These are phyloP conservation scores for Agaricus blazei DNA, from an alignment of 768 basidiomycete genomes.

Conservation along the genomic window DNA sequence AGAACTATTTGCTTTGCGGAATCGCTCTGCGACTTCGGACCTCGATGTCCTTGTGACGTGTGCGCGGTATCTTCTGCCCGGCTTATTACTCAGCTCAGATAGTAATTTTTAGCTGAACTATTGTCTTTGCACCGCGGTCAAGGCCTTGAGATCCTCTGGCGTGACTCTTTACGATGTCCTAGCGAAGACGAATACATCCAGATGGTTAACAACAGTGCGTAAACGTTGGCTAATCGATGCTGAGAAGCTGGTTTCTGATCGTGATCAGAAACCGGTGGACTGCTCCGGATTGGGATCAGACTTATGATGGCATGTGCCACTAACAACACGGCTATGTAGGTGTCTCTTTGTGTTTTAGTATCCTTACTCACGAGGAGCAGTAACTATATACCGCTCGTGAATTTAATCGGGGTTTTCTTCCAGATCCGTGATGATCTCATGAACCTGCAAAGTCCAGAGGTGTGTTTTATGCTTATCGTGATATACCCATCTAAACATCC, in stretches of 20 bases:
- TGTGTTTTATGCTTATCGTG: constrained; percentile 23
- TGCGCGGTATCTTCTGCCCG: constrained; percentile 20
- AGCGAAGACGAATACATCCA: constrained; percentile 90
- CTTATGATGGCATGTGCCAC: constrained; percentile 92
- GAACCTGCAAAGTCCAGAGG: constrained; percentile 87
- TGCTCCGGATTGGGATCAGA: constrained; percentile 89
- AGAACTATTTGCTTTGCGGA: constrained; percentile 64
- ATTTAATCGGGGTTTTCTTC: constrained; percentile 91
- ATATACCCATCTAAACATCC: neutral
- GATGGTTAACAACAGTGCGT: constrained; percentile 94
- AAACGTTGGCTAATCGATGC: neutral
- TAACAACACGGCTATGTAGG: constrained; percentile 54
- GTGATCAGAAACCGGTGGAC: constrained; percentile 82
- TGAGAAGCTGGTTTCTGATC: neutral
- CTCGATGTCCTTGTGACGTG: constrained; percentile 75
- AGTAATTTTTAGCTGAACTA: constrained; percentile 44
- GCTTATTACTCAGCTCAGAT: neutral
- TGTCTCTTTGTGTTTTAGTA: neutral
- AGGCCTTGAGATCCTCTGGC: constrained; percentile 91
- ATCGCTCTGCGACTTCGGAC: constrained; percentile 26
- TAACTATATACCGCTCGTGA: constrained; percentile 89
- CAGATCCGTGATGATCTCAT: constrained; percentile 98
- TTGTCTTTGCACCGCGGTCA: constrained; percentile 92
- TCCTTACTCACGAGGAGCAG: constrained; percentile 30
- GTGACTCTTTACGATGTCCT: constrained; percentile 87